Base-by-base conservation (phyloP, 495 filamentous ascomycete species). In the Durotheca rogersii region DNA sequence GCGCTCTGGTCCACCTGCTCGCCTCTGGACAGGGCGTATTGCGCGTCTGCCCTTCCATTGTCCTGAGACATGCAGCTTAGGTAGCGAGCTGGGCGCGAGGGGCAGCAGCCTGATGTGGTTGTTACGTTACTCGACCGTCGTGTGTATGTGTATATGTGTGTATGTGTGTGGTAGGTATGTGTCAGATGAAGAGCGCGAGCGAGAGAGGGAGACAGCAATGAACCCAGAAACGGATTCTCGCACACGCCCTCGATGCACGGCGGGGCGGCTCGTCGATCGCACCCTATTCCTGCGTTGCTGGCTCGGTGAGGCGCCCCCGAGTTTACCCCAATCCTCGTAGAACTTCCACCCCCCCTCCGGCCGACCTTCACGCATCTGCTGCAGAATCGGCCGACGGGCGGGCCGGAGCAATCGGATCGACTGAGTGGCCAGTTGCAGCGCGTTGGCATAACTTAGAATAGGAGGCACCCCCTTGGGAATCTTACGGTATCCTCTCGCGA, bases 21-120 rank as follows among this genome's bases (percentile, higher is more conserved):
- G 23, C 9, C 23, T 27, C 4, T 27, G n/a, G n/a, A 35, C 19
- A 35, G 19, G 23, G 23, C 6, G 4, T 6, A 25, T 23, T 44
- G 6, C 34, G 14, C 34, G 29, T 59, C 45, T 59, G 56, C 56
- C 56, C 41, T 53, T 59, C 56, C 56, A 53, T 50, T 11, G 18
- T 30, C 21, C 53, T 41, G 50, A 59, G 56, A 59, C 56, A 59
- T 59, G 50, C 56, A 59, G 56, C 32, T 59, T 50, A 53, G 56
- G 49, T 43, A 27, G 34, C 23, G 23, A 27, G 23, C 23, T 27
- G 23, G 23, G 9, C n/a, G n/a, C n/a, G n/a, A n/a, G n/a, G n/a
- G n/a, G n/a, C n/a, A 9, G 41, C 25, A 48, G 20, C 14, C 9
- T 41, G 41, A 20, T 43, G 50, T 59, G 14, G 55, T 44, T 59